Conservation (phyloP, 179 eudicot genomes). For the Drosera spatulata region DNA sequence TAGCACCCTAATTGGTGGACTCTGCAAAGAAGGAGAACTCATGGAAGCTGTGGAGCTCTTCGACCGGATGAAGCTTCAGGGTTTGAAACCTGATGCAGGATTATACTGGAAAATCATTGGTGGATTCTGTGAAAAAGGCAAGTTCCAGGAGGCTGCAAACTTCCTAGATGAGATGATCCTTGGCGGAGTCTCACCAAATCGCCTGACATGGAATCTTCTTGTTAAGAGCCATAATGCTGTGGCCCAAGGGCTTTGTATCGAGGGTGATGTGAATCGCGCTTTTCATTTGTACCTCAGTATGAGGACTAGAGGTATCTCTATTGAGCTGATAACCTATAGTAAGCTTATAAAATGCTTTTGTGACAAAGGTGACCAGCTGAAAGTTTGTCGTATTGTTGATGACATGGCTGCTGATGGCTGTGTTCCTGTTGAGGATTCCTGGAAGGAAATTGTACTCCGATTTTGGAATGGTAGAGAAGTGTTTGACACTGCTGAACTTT, state of each 20-base stretch:
- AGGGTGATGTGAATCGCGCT: constrained; percentile 39
- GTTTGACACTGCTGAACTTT: constrained; percentile 33
- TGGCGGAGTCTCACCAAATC: constrained; percentile 60
- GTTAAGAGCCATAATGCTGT: constrained; percentile 59
- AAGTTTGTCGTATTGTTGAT: constrained; percentile 41
- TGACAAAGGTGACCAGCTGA: constrained; percentile 54
- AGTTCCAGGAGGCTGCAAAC: constrained; percentile 73
- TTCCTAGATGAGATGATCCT: constrained; percentile 88
- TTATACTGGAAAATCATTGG: constrained; percentile 61
- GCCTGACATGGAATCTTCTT: constrained; percentile 75
- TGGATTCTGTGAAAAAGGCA: constrained; percentile 40
- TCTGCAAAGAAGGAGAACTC: constrained; percentile 65
- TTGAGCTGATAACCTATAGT: constrained; percentile 51
- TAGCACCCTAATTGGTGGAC: constrained; percentile 67
- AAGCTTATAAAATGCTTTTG: constrained; percentile 41
- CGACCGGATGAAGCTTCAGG: constrained; percentile 88
- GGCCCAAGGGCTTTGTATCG: constrained; percentile 51
- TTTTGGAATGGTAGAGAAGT: constrained; percentile 42
- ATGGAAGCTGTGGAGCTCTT: constrained; percentile 52
- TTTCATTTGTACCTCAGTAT: constrained; percentile 60
- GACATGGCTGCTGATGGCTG: constrained; percentile 91
- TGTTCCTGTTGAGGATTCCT: constrained; percentile 50
- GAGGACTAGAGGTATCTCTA: constrained; percentile 70
- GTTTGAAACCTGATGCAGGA: constrained; percentile 81
- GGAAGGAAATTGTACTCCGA: constrained; percentile 40